Evolutionary conservation across 2,329 filamentous ascomycete genomes (phyloP).

Genomic region (Ceratocystis albifundus): DNA sequence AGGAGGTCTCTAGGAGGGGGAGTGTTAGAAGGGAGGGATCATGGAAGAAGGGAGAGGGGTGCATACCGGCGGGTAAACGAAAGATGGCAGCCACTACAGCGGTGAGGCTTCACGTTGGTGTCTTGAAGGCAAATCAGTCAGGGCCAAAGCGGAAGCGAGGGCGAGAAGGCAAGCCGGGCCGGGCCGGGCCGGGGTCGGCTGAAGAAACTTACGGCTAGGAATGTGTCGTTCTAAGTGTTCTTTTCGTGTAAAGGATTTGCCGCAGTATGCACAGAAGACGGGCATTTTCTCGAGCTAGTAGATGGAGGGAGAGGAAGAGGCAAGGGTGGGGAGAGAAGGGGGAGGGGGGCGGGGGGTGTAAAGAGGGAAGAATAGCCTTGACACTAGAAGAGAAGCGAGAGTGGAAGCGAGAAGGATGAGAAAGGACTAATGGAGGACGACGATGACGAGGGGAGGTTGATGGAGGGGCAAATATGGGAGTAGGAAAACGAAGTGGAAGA

Average conservation of each 20-base stretch:
- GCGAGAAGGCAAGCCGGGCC: neutral
- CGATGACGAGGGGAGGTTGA: neutral
- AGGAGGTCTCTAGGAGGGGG: constrained; percentile 36
- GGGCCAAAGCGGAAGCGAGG: neutral
- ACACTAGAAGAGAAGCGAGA: neutral
- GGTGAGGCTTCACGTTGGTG: constrained; percentile 44
- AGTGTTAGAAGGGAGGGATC: neutral
- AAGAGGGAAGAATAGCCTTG: neutral
- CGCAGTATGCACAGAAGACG: constrained; percentile 44
- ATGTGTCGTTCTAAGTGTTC: constrained; percentile 47
- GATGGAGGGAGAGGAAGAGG: neutral
- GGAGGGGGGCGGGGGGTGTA: too few species aligned
- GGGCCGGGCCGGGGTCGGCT: neutral
- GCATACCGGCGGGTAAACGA: constrained; percentile 40
- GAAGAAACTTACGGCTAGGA: constrained; percentile 36
- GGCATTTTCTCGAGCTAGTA: constrained; percentile 18
- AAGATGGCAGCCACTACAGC: constrained; percentile 39
- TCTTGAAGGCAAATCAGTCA: constrained; percentile 31
- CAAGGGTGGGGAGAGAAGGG: neutral
- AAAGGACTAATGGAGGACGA: neutral
- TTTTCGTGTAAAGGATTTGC: constrained; percentile 44
- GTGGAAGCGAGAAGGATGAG: neutral
- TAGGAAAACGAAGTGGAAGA: neutral
- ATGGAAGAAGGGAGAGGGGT: neutral
- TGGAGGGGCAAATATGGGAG: neutral